phyloP scores from a whole-genome alignment of 352 stramenopile genomes.

The Globisporangium abappressorium region DNA sequence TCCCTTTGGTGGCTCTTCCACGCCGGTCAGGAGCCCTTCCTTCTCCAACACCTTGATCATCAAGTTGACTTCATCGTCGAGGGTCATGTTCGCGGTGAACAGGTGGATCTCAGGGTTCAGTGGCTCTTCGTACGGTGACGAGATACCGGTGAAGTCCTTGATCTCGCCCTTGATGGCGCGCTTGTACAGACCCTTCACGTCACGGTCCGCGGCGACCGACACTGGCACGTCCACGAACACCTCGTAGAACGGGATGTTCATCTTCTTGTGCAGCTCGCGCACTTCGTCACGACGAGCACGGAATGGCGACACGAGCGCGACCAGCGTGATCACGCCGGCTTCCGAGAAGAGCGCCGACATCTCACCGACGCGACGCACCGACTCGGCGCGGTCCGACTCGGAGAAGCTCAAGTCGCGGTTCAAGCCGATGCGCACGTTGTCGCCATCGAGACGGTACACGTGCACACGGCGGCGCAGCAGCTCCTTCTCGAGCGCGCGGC shows the following conservation, averaged over 20 bases:
- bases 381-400: constrained; percentile 94
- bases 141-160: constrained; percentile 98
- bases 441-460: constrained; percentile 96
- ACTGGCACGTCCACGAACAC: constrained; percentile 98
- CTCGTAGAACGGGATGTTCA: constrained; percentile 98
- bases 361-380: constrained; percentile 95
- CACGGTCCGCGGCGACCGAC: constrained; percentile 94
- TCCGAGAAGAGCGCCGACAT: constrained; percentile 96
- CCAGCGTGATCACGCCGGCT: constrained; percentile 96
- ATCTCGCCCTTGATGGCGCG: constrained; percentile 94
- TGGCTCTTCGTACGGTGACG: constrained; percentile 97
- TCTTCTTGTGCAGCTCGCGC: constrained; percentile 88
- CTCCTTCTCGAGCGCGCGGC: constrained; percentile 94
- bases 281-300: constrained; percentile 92
- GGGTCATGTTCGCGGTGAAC: constrained; percentile 93
- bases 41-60: constrained; percentile 59
- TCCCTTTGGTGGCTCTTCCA: constrained; percentile 43
- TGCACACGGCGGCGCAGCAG: constrained; percentile 94
- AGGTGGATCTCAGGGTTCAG: constrained; percentile 94
- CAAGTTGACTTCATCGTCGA: constrained; percentile 82
- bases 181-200: constrained; percentile 97
- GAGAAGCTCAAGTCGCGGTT: constrained; percentile 97
- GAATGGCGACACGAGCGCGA: constrained; percentile 97
- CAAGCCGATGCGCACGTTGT: constrained; percentile 98
- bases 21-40: constrained; percentile 62